Evolutionary conservation across 2,329 filamentous ascomycete genomes (phyloP).

Genomic region (Macrophomina pseudophaseolina): DNA sequence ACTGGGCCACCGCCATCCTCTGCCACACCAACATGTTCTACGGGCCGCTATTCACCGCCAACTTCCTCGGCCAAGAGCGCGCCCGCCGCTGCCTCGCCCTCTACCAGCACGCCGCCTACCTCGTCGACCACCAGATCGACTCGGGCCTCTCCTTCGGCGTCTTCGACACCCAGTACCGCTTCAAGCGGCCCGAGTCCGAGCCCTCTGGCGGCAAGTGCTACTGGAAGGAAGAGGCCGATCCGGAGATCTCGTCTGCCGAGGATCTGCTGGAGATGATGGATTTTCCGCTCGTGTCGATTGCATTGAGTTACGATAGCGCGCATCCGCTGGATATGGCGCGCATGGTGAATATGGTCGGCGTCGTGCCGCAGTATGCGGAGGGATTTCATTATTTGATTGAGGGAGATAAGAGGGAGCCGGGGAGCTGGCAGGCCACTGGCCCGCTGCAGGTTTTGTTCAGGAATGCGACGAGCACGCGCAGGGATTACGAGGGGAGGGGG

Average conservation of each 20-base stretch:
- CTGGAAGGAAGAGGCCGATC: constrained; percentile 37
- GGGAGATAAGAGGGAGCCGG: constrained; percentile 34
- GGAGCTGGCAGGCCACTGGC: constrained; percentile 37
- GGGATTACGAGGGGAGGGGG: constrained; percentile 41
- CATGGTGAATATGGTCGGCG: constrained; percentile 33
- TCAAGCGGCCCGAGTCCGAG: constrained; percentile 39
- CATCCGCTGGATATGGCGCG: constrained; percentile 35
- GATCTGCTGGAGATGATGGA: constrained; percentile 43
- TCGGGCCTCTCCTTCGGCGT: constrained; percentile 45
- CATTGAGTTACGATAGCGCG: constrained; percentile 41
- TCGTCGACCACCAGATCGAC: constrained; percentile 42
- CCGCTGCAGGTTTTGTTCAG: constrained; percentile 41
- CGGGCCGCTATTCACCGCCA: constrained; percentile 36
- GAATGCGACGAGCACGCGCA: constrained; percentile 44
- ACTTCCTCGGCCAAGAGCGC: constrained; percentile 21
- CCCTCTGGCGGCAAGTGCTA: constrained; percentile 35
- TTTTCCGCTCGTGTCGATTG: constrained; percentile 47
- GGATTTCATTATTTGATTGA: constrained; percentile 34
- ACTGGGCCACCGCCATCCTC: constrained; percentile 40
- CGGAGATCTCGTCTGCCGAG: constrained; percentile 15
- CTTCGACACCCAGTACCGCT: constrained; percentile 47
- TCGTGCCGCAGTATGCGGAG: constrained; percentile 35
- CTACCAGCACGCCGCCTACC: constrained; percentile 32
- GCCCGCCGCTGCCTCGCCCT: constrained; percentile 30
- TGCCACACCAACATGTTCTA: constrained; percentile 41